These are phyloP conservation scores for Vitis hybrid DNA, from an alignment of 177 flowering plant genomes.

Conservation along the genomic window DNA sequence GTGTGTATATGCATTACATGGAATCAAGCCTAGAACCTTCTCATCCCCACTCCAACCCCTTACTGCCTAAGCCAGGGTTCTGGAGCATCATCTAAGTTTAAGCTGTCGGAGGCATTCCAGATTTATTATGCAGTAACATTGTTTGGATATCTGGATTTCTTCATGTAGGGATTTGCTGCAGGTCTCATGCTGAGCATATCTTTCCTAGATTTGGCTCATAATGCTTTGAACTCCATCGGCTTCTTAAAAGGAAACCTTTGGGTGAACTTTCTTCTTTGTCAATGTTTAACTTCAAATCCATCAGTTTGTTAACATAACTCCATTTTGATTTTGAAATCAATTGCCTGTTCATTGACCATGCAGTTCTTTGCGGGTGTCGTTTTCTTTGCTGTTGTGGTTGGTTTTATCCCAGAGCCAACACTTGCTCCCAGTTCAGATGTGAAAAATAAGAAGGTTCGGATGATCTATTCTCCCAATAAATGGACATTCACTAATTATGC, in stretches of 20 bases:
- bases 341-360: constrained; percentile 13
- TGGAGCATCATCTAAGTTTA: too few relatives aligned
- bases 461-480: background rate
- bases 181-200: constrained; percentile 98
- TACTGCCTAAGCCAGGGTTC: too few relatives aligned
- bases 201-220: constrained; percentile 94
- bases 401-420: constrained; percentile 88
- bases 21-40: too few relatives aligned
- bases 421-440: constrained; percentile 48
- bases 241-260: constrained; percentile 91
- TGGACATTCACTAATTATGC: background rate
- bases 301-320: background rate
- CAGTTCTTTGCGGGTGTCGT: constrained; percentile 92
- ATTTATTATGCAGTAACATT: background rate
- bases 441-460: constrained; percentile 63
- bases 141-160: constrained; percentile 2
- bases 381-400: constrained; percentile 69
- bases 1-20: too few relatives aligned
- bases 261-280: constrained; percentile 40
- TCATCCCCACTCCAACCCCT: too few relatives aligned
- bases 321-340: constrained; percentile 4
- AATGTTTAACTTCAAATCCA: background rate
- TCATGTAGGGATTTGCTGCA: constrained; percentile 89
- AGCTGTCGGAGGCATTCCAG: too few relatives aligned
- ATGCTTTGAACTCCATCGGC: constrained; percentile 88